These are phyloP conservation scores for Phytophthora lateralis DNA, from an alignment of 352 stramenopile genomes.

Conservation along the genomic window DNA sequence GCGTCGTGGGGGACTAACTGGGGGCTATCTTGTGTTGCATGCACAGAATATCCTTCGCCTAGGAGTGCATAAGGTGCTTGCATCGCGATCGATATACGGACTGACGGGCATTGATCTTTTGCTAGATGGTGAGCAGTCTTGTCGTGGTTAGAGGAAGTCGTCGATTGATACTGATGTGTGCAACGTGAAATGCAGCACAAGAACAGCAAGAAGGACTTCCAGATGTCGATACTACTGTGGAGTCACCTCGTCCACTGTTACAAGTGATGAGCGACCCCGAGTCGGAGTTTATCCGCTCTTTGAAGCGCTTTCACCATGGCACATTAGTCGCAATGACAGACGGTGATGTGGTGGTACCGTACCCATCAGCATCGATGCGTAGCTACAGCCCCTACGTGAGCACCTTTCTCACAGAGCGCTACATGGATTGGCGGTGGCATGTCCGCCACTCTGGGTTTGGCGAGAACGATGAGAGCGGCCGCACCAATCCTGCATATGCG, in stretches of 20 bases:
- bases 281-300: slow-evolving; percentile 54
- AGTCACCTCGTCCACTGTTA: slow-evolving; percentile 43
- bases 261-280: slow-evolving; percentile 71
- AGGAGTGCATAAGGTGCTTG: slow-evolving; percentile 73
- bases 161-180: slow-evolving; percentile 7
- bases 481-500: neutral
- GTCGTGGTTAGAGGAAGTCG: neutral
- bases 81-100: slow-evolving; percentile 68
- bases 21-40: slow-evolving; percentile 7
- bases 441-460: slow-evolving; percentile 70
- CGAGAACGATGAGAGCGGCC: neutral
- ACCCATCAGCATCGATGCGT: slow-evolving; percentile 71
- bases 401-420: slow-evolving; percentile 55
- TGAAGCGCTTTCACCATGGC: slow-evolving; percentile 60
- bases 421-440: slow-evolving; percentile 72
- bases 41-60: slow-evolving; percentile 70
- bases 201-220: slow-evolving; percentile 20
- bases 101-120: slow-evolving; percentile 79
- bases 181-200: slow-evolving; percentile 17
- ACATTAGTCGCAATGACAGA: slow-evolving; percentile 81
- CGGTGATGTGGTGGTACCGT: slow-evolving; percentile 76
- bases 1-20: slow-evolving; percentile 5
- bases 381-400: slow-evolving; percentile 74
- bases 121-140: slow-evolving; percentile 42
- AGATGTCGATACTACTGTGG: slow-evolving; percentile 8